Base-by-base conservation (phyloP, 2,329 filamentous ascomycete species). In the Alternaria viburni region DNA sequence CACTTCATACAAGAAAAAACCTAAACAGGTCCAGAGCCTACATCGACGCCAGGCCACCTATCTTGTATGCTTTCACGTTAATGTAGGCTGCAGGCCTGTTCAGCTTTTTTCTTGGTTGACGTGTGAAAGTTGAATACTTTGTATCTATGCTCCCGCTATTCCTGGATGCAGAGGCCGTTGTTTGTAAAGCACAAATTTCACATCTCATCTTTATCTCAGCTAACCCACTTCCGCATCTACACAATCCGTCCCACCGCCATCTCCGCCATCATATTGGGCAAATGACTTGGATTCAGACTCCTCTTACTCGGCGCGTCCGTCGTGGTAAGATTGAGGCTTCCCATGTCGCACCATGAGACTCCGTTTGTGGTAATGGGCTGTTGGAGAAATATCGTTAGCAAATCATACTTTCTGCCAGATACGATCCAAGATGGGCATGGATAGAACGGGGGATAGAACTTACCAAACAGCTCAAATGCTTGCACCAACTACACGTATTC, bases 381-480 rank as follows among this genome's bases (percentile, higher is more conserved):
- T 47, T 28, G 1, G 23, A 4, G 4, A 5, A 3, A 12, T 6
- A 19, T 6, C 10, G 46, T 60, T 44, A 68, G 51, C 15, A 21
- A 13, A 61, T 25, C 63, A 12, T 11, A 3, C 5, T 57, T 45
- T 58, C 49, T 36, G 3, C 26, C 56, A 10, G 15, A 36, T 36
- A 36, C 15, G 5, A 36, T 8, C 32, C 15, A n/a, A 36, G 15
- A 36, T 36, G 32, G 7, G 7, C 32, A n/a, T 36, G 15, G 15
- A n/a, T n/a, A 50, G 50, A 50, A 61, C 8, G 43, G 21, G 19
- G 25, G 19, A 28, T 36, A 23, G 1, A 28, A 90, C 93, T 88
- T 84, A 96, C 93, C 82, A 99, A 82, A 77, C 96, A 99, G 79
- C 91, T 96, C 72, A 99, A 81, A 75, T 97, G 96, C 83, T 96